A percentile compares a stretch with the other conserved stretches of the same genome.
These are phyloP conservation scores for Candida endomychidarum DNA, from an alignment of 805 yeast species.

Conservation along the genomic window DNA sequence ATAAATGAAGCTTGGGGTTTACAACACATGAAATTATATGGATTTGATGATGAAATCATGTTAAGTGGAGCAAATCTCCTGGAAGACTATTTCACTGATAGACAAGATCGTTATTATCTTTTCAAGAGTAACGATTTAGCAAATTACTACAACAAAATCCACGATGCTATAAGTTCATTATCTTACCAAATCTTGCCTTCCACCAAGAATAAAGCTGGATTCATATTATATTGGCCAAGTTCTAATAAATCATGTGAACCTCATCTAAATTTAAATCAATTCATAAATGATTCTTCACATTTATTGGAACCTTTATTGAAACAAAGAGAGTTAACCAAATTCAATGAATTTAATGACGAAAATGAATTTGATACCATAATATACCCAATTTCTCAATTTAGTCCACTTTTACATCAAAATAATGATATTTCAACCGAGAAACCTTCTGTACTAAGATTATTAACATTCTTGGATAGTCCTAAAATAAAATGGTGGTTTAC, in stretches of 20 bases:
- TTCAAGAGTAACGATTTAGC: conserved; percentile 60
- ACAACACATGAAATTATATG: conserved; percentile 97
- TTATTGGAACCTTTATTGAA: conserved; percentile 60
- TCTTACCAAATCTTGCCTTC: conserved; percentile 63
- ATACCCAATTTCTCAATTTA: conserved; percentile 88
- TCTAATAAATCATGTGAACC: conserved; percentile 71
- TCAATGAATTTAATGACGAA: conserved; percentile 34
- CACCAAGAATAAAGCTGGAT: conserved; percentile 45
- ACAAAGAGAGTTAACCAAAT: conserved; percentile 34
- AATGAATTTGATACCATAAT: conserved; percentile 58
- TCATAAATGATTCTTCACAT: conserved; percentile 55
- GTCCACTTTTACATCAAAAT: conserved; percentile 70
- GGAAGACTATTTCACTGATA: conserved; percentile 85
- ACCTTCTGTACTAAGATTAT: conserved; percentile 59
- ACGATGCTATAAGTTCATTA: conserved; percentile 61
- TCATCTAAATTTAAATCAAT: conserved; percentile 48
- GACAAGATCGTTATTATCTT: conserved; percentile 89
- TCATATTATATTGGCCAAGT: conserved; percentile 71
- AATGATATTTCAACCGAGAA: conserved; percentile 74
- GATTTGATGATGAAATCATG: conserved; percentile 86
- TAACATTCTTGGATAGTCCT: conserved; percentile 57
- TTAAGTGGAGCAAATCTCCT: conserved; percentile 92
- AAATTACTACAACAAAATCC: conserved; percentile 74
- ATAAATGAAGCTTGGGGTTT: conserved; percentile 90
- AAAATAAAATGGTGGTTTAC: conserved; percentile 79